These are phyloP conservation scores for Choiromyces venosus DNA, from an alignment of 495 filamentous ascomycete genomes.

Conservation along the genomic window DNA sequence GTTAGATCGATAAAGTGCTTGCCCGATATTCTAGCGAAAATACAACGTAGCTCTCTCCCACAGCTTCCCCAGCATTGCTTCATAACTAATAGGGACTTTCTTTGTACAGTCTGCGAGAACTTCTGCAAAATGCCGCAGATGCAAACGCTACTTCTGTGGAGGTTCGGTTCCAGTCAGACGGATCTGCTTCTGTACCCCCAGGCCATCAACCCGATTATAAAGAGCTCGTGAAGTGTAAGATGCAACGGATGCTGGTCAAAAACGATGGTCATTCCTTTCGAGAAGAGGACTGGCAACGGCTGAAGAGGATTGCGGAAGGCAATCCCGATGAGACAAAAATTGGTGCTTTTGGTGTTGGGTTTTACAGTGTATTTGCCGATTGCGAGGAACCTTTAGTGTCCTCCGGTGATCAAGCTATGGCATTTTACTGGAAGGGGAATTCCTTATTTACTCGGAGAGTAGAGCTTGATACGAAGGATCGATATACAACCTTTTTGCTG, in stretches of 20 bases:
- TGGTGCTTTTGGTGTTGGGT: constrained; percentile 95
- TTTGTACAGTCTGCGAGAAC: constrained; percentile 61
- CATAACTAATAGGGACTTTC: constrained; percentile 48
- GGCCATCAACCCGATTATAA: constrained; percentile 54
- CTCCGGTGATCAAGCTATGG: constrained; percentile 86
- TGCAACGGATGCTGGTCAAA: constrained; percentile 74
- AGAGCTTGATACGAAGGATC: constrained; percentile 57
- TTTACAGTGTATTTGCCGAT: constrained; percentile 97
- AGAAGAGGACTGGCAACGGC: constrained; percentile 79
- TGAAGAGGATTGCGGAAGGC: constrained; percentile 96
- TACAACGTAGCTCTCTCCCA: constrained; percentile 47
- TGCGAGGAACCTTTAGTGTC: constrained; percentile 95
- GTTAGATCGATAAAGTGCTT: constrained; percentile 83
- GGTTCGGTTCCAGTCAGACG: constrained; percentile 82
- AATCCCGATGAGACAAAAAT: constrained; percentile 99
- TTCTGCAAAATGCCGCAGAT: constrained; percentile 97
- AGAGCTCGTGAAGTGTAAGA: constrained; percentile 77
- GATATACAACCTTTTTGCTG: constrained; percentile 81
- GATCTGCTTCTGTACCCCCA: constrained; percentile 41
- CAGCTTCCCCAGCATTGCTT: constrained; percentile 3
- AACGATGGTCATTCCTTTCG: constrained; percentile 85
- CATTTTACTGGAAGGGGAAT: constrained; percentile 98
- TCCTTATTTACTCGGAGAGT: constrained; percentile 81
- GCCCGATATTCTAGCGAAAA: constrained; percentile 94
- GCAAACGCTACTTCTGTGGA: constrained; percentile 82